Percentiles rank a stretch among this genome's conserved stretches.
Conservation (phyloP, 345 rosid genomes). For the Brassica incana region DNA sequence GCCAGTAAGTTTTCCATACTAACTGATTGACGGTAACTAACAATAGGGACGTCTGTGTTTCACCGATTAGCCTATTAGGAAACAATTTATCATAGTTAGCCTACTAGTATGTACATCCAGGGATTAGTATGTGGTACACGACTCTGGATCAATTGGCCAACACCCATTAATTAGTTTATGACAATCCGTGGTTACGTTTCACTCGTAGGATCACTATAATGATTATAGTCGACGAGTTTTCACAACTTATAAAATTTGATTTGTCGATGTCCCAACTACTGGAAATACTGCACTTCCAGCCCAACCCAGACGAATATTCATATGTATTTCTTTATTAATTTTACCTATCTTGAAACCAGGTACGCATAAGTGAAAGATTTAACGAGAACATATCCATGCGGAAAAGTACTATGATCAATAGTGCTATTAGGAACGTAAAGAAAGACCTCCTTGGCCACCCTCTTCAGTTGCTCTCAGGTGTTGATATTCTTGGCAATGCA, state of each 20-base stretch:
- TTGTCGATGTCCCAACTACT: constrained; percentile 4
- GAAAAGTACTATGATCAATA: constrained; percentile 84
- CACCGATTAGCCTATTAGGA: neutral
- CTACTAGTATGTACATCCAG: too few species aligned
- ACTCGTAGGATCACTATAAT: neutral
- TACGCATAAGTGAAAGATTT: constrained; percentile 77
- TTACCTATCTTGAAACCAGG: constrained; percentile 49
- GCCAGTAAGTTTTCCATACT: constrained; percentile 63
- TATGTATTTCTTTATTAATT: neutral
- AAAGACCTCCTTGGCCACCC: constrained; percentile 98
- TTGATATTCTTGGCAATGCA: constrained; percentile 97
- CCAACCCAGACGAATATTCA: constrained; percentile 7
- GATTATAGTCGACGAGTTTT: constrained; percentile 9
- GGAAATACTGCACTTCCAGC: constrained; percentile 4
- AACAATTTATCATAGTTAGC: neutral
- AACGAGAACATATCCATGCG: constrained; percentile 89
- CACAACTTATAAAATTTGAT: constrained; percentile 11
- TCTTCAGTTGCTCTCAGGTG: constrained; percentile 90
- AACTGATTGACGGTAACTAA: constrained; percentile 2
- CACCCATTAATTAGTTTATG: neutral
- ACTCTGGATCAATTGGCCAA: too few species aligned
- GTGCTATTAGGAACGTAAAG: constrained; percentile 71
- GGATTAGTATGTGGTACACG: too few species aligned
- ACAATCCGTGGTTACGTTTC: neutral
- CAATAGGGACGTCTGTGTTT: constrained; percentile 3